These are phyloP conservation scores for Coemansia sp. DNA, from an alignment of 192 early-diverging fungal genomes.

Conservation along the genomic window DNA sequence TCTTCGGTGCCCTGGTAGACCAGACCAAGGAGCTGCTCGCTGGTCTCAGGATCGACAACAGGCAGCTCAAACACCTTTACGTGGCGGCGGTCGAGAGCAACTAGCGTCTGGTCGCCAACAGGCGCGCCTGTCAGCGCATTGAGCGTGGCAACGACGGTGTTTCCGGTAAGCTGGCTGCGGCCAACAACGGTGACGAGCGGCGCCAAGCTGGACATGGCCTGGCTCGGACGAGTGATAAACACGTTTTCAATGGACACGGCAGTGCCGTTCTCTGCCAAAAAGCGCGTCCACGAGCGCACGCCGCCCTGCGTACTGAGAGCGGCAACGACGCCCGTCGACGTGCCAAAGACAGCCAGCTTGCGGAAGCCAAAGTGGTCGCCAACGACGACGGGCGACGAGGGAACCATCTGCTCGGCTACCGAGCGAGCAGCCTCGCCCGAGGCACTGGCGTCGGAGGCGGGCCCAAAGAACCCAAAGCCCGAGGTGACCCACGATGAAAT, in stretches of 20 bases:
- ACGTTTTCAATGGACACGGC: slow-evolving; percentile 26
- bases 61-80: slow-evolving; percentile 61
- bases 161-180: slow-evolving; percentile 14
- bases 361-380: slow-evolving; percentile 70
- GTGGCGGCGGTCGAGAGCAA: slow-evolving; percentile 33
- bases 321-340: slow-evolving; percentile 74
- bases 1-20: slow-evolving; percentile 1
- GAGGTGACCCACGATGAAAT: slow-evolving; percentile 53
- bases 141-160: slow-evolving; percentile 29
- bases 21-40: slow-evolving; percentile 38
- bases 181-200: slow-evolving; percentile 42
- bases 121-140: slow-evolving; percentile 37
- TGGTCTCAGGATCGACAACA: slow-evolving; percentile 35
- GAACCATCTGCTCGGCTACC: slow-evolving; percentile 7
- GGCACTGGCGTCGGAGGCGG: slow-evolving; percentile 12
- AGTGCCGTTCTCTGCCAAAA: slow-evolving; percentile 29
- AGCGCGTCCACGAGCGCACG: slow-evolving; percentile 73
- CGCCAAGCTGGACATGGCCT: slow-evolving; percentile 25
- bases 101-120: not conserved
- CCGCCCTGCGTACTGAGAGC: slow-evolving; percentile 81
- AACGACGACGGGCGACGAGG: slow-evolving; percentile 6
- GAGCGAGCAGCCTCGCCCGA: slow-evolving; percentile 8
- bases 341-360: slow-evolving; percentile 81
- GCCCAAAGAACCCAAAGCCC: slow-evolving; percentile 41
- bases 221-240: slow-evolving; percentile 30